Percentiles rank a stretch among this genome's conserved stretches.
Conservation (phyloP, 83 land plant genomes). For the Picea abies region DNA sequence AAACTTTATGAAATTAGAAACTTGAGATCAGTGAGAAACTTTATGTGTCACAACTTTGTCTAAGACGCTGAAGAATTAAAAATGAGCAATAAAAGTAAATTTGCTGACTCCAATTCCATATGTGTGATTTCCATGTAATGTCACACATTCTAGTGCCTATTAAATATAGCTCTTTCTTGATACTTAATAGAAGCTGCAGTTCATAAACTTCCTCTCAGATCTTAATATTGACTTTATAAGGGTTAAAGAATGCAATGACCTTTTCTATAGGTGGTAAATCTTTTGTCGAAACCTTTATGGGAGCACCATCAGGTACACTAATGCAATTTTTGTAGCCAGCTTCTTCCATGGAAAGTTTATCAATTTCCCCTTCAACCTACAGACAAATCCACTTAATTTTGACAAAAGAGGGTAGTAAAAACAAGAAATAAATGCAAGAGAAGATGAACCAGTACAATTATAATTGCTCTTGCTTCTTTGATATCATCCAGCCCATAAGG, state of each 20-base stretch:
- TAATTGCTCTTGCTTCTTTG: constrained; percentile 57
- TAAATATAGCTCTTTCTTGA: too few relatives aligned
- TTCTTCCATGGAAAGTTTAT: constrained; percentile 97
- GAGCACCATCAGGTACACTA: constrained; percentile 99
- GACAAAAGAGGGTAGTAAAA: not conserved
- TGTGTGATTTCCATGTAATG: too few relatives aligned
- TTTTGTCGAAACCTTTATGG: constrained; percentile 63
- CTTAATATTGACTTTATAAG: not conserved
- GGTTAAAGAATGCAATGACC: constrained; percentile 26
- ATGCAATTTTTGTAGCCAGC: constrained; percentile 90
- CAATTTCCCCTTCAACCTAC: constrained; percentile 98
- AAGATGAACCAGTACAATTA: constrained; percentile 62
- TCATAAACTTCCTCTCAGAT: not conserved
- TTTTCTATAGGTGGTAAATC: constrained; percentile 43
- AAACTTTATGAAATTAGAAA: too few relatives aligned
- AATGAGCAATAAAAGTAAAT: too few relatives aligned
- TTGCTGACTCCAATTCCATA: too few relatives aligned
- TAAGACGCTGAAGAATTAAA: too few relatives aligned
- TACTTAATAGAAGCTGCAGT: too few relatives aligned
- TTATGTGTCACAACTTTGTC: too few relatives aligned
- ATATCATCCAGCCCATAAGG: constrained; percentile 96
- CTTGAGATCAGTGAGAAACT: too few relatives aligned
- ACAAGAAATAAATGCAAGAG: not conserved
- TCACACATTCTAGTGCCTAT: too few relatives aligned
- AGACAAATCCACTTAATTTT: not conserved